Evolutionary conservation across 257 asterid genomes (phyloP).

Genomic region (Jaltomata sinuosa): DNA sequence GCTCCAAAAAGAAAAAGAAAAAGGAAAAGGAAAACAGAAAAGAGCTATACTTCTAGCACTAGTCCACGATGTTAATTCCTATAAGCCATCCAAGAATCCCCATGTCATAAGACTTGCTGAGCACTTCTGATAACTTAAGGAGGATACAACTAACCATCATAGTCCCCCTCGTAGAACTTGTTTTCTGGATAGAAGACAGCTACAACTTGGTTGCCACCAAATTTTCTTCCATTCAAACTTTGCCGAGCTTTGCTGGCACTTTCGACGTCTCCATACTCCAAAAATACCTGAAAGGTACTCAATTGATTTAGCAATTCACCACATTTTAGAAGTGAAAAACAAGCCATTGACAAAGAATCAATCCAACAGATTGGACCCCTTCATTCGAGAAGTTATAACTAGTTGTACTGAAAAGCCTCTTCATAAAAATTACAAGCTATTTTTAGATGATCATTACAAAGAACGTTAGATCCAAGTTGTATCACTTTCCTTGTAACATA

Average conservation of each 20-base stretch:
- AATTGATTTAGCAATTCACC: neutral
- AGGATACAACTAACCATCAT: slow-evolving; percentile 39
- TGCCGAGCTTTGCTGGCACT: slow-evolving; percentile 72
- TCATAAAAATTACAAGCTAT: neutral
- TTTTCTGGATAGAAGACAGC: slow-evolving; percentile 82
- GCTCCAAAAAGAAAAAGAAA: neutral
- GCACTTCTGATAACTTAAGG: neutral
- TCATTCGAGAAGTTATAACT: neutral
- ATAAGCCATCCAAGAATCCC: neutral
- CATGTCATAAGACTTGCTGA: neutral
- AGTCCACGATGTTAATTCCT: neutral
- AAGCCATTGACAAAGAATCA: neutral
- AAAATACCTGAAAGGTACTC: slow-evolving; percentile 41
- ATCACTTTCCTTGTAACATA: neutral
- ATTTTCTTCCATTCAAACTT: slow-evolving; percentile 79
- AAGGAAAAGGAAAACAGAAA: neutral
- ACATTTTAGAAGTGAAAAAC: neutral
- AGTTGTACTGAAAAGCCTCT: neutral
- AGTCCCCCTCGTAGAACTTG: slow-evolving; percentile 69
- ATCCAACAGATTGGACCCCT: neutral
- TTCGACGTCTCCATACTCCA: slow-evolving; percentile 71
- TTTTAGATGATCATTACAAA: neutral
- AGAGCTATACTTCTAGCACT: neutral
- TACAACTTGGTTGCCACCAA: slow-evolving; percentile 75
- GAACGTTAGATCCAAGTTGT: neutral